phyloP scores from a whole-genome alignment of 805 yeast genomes.

The Zygotorulaspora chibaensis region DNA sequence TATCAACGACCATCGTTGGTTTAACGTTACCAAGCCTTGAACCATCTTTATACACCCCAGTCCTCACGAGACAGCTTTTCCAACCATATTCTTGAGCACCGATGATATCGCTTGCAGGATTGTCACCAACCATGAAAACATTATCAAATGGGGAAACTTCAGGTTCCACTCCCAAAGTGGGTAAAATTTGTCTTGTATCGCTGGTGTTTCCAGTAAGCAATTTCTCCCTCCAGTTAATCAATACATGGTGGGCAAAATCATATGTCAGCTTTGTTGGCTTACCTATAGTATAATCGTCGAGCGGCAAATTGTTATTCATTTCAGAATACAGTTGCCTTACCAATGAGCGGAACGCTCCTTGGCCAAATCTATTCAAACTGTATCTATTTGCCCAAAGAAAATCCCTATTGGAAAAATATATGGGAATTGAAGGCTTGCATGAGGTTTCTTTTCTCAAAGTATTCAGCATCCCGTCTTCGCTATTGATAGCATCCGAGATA shows the following conservation, averaged over 20 bases:
- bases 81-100: conserved; percentile 90
- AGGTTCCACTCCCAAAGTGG: conserved; percentile 44
- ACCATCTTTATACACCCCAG: conserved; percentile 77
- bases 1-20: conserved; percentile 49
- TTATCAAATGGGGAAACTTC: conserved; percentile 43
- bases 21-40: conserved; percentile 39
- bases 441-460: conserved; percentile 42
- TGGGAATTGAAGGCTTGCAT: conserved; percentile 58
- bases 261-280: conserved; percentile 78
- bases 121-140: conserved; percentile 97
- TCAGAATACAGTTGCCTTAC: conserved; percentile 56
- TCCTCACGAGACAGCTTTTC: conserved; percentile 76
- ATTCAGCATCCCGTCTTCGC: conserved; percentile 59
- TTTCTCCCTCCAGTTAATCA: conserved; percentile 49
- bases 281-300: conserved; percentile 63
- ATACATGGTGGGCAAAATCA: conserved; percentile 73
- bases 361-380: conserved; percentile 75
- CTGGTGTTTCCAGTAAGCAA: conserved; percentile 23
- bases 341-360: conserved; percentile 74
- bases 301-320: conserved; percentile 43
- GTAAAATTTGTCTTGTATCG: conserved; percentile 34
- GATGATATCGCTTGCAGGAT: conserved; percentile 85
- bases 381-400: conserved; percentile 86
- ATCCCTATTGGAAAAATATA: conserved; percentile 78
- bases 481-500: conserved; percentile 62